Evolutionary conservation across 352 stramenopile species (phyloP).

Genomic region (Phytophthora boehmeriae): DNA sequence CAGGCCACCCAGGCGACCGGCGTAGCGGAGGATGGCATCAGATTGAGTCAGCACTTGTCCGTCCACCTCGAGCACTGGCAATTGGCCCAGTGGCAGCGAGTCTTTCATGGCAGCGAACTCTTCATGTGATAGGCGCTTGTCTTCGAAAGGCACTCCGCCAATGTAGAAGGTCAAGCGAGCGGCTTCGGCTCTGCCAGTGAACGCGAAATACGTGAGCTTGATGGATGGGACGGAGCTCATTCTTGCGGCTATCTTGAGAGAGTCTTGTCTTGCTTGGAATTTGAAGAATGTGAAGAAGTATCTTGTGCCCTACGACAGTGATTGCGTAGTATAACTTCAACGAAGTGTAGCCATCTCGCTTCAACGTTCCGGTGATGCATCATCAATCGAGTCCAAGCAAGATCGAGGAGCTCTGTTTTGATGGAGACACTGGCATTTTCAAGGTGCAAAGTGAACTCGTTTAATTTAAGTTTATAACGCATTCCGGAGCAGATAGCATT

Average conservation of each 20-base stretch:
- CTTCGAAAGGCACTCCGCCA: conserved; percentile 59
- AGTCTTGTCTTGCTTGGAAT: neutral
- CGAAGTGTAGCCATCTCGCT: no score
- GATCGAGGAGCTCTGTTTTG: no score
- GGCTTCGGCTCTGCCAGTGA: conserved; percentile 42
- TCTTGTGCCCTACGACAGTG: no score
- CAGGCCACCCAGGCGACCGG: conserved; percentile 57
- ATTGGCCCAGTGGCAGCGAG: conserved; percentile 49
- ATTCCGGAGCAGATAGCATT: no score
- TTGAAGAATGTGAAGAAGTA: no score
- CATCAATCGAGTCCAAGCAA: no score
- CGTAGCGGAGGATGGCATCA: conserved; percentile 71
- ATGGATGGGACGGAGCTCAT: conserved; percentile 44
- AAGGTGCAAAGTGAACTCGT: no score
- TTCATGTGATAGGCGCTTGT: conserved; percentile 45
- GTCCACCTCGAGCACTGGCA: conserved; percentile 62
- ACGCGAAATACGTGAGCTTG: conserved; percentile 68
- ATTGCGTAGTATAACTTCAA: neutral
- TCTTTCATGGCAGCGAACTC: conserved; percentile 47
- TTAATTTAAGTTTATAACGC: no score
- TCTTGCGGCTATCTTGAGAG: no score
- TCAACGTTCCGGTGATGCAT: no score
- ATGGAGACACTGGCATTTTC: no score
- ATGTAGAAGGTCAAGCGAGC: conserved; percentile 60
- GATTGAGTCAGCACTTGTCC: conserved; percentile 60